These are phyloP conservation scores for Tetrapisispora pingtungensis DNA, from an alignment of 805 yeast species.

Conservation along the genomic window DNA sequence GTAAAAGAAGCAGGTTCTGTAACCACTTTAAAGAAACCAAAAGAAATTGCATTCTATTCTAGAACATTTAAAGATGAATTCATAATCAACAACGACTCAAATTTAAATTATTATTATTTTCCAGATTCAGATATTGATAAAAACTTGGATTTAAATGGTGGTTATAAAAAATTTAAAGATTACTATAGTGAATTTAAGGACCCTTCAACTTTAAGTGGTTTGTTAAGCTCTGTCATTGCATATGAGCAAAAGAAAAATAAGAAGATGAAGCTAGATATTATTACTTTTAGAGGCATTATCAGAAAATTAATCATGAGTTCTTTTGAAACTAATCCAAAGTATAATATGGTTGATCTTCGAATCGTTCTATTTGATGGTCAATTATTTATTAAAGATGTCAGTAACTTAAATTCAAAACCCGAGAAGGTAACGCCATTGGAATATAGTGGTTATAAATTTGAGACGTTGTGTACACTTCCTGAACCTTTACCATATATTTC, in stretches of 20 bases:
- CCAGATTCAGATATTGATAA: conserved; percentile 65
- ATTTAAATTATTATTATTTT: conserved; percentile 64
- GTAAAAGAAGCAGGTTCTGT: conserved; percentile 43
- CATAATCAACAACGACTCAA: conserved; percentile 39
- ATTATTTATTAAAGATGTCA: conserved; percentile 47
- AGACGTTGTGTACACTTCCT: conserved; percentile 60
- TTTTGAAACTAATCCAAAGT: conserved; percentile 42
- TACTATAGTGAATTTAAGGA: conserved; percentile 41
- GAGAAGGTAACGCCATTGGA: conserved; percentile 5
- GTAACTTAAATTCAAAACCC: conserved; percentile 21
- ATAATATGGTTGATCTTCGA: conserved; percentile 47
- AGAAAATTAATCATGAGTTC: conserved; percentile 47
- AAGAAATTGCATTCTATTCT: conserved; percentile 63
- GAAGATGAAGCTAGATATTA: conserved; percentile 48
- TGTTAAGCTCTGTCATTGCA: conserved; percentile 44
- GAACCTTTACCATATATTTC: conserved; percentile 66
- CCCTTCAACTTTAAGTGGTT: conserved; percentile 35
- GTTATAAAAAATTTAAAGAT: conserved; percentile 51
- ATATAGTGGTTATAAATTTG: conserved; percentile 79
- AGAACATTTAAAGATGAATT: conserved; percentile 48
- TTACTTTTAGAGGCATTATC: conserved; percentile 79
- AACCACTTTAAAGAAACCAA: conserved; percentile 75
- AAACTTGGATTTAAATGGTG: conserved; percentile 52
- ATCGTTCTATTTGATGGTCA: conserved; percentile 68
- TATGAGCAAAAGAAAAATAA: conserved; percentile 41